Percentiles rank a stretch among this genome's conserved stretches.
Conservation (phyloP, 2,329 filamentous ascomycete species). For the Delphinella strobiligena region DNA sequence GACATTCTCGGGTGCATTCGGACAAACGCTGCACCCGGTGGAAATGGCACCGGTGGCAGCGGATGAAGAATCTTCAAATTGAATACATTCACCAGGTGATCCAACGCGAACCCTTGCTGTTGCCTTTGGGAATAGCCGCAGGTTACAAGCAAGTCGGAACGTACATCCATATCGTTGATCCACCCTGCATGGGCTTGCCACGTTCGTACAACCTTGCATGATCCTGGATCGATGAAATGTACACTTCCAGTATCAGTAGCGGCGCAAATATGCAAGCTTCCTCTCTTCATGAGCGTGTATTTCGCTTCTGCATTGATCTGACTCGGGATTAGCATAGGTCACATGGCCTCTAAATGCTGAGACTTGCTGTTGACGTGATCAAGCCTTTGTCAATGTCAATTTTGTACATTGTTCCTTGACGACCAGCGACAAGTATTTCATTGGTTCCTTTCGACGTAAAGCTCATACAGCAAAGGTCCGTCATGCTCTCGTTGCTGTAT, state of each 20-base stretch:
- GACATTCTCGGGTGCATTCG: conserved; percentile 94
- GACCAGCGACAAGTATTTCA: conserved; percentile 77
- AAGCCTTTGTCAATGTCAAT: conserved; percentile 49
- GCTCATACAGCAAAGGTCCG: conserved; percentile 84
- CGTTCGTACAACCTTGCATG: conserved; percentile 65
- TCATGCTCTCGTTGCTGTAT: conserved; percentile 61
- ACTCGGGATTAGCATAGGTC: conserved; percentile 1
- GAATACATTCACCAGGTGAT: conserved; percentile 90
- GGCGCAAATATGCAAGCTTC: conserved; percentile 76
- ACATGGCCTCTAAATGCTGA: not conserved
- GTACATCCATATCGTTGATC: conserved; percentile 95
- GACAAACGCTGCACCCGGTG: conserved; percentile 84
- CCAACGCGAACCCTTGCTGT: conserved; percentile 67
- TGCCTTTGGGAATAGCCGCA: conserved; percentile 86
- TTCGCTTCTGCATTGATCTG: conserved; percentile 59
- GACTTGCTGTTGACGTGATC: conserved; percentile 28
- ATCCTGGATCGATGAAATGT: conserved; percentile 72
- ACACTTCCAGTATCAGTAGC: conserved; percentile 74
- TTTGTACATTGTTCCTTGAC: conserved; percentile 75
- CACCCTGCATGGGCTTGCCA: conserved; percentile 85
- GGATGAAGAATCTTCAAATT: conserved; percentile 84
- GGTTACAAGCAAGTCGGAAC: conserved; percentile 88
- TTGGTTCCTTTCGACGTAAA: conserved; percentile 77
- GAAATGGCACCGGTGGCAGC: conserved; percentile 81
- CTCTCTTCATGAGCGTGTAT: conserved; percentile 87